phyloP scores from a whole-genome alignment of 441 rosid genomes.

The Croton setiger region DNA sequence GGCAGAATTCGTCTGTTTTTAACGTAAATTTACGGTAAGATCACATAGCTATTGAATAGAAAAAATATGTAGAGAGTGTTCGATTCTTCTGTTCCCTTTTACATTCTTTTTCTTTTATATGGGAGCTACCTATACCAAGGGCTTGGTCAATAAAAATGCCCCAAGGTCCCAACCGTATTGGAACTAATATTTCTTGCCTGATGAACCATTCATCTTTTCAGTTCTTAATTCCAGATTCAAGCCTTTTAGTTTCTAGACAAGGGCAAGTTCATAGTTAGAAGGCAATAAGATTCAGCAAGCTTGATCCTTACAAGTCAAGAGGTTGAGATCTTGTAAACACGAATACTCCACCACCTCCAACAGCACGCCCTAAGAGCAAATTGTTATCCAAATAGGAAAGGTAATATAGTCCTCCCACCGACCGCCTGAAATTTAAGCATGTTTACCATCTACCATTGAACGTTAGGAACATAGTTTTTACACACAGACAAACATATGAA shows the following conservation, averaged over 20 bases:
- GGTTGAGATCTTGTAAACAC: constrained; percentile 85
- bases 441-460: constrained; percentile 21
- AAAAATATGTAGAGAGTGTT: background rate
- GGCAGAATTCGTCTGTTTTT: too few relatives aligned
- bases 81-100: background rate
- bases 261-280: background rate
- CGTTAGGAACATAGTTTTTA: background rate
- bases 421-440: constrained; percentile 43
- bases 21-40: background rate
- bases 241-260: background rate
- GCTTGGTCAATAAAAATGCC: background rate
- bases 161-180: background rate
- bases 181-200: background rate
- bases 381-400: constrained; percentile 74
- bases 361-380: constrained; percentile 88
- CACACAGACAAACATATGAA: background rate
- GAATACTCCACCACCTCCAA: constrained; percentile 93
- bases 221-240: background rate
- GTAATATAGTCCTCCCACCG: constrained; percentile 86
- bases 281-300: background rate
- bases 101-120: background rate
- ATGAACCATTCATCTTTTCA: background rate
- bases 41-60: background rate
- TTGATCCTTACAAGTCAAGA: constrained; percentile 44
- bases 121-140: background rate